Evolutionary conservation across 2,329 filamentous ascomycete species (phyloP), one percentile per base, ranked within the genome.

Genomic region (Claviceps sp.): DNA sequence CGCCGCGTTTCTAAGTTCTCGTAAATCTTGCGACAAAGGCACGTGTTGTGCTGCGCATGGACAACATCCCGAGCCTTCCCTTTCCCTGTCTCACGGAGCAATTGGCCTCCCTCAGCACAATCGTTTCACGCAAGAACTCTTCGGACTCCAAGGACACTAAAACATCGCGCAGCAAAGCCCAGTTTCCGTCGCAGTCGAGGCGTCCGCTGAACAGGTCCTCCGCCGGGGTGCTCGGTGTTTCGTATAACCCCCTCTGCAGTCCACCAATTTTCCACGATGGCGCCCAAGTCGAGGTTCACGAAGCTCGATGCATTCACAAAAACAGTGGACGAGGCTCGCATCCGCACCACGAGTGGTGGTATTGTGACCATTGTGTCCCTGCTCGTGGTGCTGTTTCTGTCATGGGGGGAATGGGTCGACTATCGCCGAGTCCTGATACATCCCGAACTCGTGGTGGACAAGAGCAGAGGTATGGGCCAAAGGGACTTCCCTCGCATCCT

Each of bases 271-370:
- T 16, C 16, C 49, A 50, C 58, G 48, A 97, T 97, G 93, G 76
- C 90, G 59, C 73, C 84, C 64, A 95, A 95, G 75, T 95, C 88
- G 61, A 84, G 93, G 69, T 96, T 98, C 67, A 95, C 87, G 55
- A 85, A 85, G 79, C 87, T 98, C 58, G 93, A 98, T 71, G 93
- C 93, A 77, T 98, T 98, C 68, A 95, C 91, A 50, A 98, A 98
- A 73, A 98, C 93, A 13, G 93, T 98, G 61, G 93, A 98, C 69
- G 93, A 98, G 81, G 93, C 94, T 59, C 82, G 93, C 62, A 82
- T 98, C 66, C 86, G 94, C 62, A 98, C 93, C 37, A 96, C 90
- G 6, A 95, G 89, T 2, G 93, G 93, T 58, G 93, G 93, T 59
- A 81, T 98, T 60, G 88, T 98, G 62, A 98, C 93, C 52, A 89